Conservation (phyloP, 2,329 filamentous ascomycete species). For the Fusarium liriodendri region DNA sequence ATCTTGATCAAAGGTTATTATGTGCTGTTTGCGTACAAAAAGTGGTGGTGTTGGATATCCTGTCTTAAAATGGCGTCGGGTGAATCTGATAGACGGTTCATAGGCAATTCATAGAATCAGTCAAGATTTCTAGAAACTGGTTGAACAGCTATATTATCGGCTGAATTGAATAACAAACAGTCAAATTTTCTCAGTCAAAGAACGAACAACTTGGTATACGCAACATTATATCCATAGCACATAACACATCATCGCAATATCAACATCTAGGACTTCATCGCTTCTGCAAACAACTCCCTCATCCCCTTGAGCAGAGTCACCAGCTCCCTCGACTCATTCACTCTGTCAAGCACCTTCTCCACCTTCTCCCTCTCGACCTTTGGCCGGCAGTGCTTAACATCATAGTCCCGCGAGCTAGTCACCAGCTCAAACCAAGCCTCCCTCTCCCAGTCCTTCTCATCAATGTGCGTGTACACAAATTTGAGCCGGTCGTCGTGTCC, state of each 20-base stretch:
- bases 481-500: slow-evolving; percentile 86
- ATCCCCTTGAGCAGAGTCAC: slow-evolving; percentile 82
- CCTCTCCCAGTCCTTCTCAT: slow-evolving; percentile 87
- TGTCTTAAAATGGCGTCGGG: not conserved
- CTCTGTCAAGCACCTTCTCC: slow-evolving; percentile 78
- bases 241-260: slow-evolving; percentile 17
- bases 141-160: not conserved
- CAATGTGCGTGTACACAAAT: slow-evolving; percentile 88
- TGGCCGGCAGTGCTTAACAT: slow-evolving; percentile 82
- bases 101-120: not conserved
- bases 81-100: not conserved
- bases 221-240: slow-evolving; percentile 16
- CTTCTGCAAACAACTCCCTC: slow-evolving; percentile 80
- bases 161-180: not conserved
- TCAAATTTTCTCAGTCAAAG: not conserved
- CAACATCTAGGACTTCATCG: slow-evolving; percentile 62
- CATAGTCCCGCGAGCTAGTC: slow-evolving; percentile 84
- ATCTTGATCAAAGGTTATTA: not conserved
- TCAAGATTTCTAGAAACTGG: not conserved
- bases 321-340: slow-evolving; percentile 85
- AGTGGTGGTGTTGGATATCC: not conserved
- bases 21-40: not conserved
- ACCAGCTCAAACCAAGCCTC: slow-evolving; percentile 96
- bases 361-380: slow-evolving; percentile 84
- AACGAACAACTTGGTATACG: not conserved